Evolutionary conservation across 257 asterid genomes (phyloP), one percentile per base, ranked within the genome.

Genomic region (Knoxia roxburghii): DNA sequence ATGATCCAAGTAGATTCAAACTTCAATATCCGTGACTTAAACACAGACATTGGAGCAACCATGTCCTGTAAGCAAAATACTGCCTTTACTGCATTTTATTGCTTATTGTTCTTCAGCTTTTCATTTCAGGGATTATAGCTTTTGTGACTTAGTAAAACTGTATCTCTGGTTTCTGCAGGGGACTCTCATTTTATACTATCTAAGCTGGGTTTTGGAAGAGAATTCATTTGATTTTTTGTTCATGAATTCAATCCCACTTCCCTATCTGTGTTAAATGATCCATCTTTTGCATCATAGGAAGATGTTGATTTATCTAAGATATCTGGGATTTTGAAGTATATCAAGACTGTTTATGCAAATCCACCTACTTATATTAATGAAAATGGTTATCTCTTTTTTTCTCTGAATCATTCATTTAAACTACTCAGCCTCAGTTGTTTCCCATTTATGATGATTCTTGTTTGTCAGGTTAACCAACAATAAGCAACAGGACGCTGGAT

Each of bases 281-380:
- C 17, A 29, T 51, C 49, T 30, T 48, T 59, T 20, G 65, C 26
- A 20, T 40, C 6, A 14, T 72, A 72, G 77, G 5, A 64, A 73
- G 69, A 73, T 26, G 40, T 77, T 50, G 39, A 40, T 72, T 79
- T 84, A 35, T 68, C 62, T 67, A 83, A 80, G 41, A 83, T 85
- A 41, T 51, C 33, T 30, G 72, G 13, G 27, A 46, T 77, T 68
- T 85, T 87, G 52, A 78, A 78, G 65, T 57, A 75, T 70, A 41
- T 79, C 27, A 87, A 85, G 73, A 56, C 81, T 49, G 74, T 51
- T 57, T 85, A 82, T 68, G 87, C 78, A 33, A 82, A 85, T 75
- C 87, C 82, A 15, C 80, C 86, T 10, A 26, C 84, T 60, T 85
- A 83, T 76, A 64, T 87, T 75, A 86, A 77, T 0, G 81, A 77